phyloP scores from a whole-genome alignment of 352 stramenopile genomes.

The Phytopythium delawarense region DNA sequence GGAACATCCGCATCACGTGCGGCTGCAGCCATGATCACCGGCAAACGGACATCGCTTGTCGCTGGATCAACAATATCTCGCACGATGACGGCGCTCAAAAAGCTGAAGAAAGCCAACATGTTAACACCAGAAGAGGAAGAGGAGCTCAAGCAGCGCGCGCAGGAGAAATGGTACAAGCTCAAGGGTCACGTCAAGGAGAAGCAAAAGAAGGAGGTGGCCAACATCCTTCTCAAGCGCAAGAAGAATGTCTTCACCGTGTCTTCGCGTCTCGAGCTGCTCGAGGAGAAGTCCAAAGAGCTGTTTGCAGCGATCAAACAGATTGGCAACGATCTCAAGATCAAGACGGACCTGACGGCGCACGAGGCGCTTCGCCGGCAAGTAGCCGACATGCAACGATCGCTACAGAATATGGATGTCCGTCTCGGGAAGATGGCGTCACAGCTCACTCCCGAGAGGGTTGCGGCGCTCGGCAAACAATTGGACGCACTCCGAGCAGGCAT shows the following conservation, averaged over 20 bases:
- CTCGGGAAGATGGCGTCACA: constrained; percentile 23
- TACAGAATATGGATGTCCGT: constrained; percentile 43
- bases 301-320: constrained; percentile 66
- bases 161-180: constrained; percentile 68
- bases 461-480: constrained; percentile 36
- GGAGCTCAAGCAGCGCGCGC: constrained; percentile 55
- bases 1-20: too few relatives aligned
- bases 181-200: constrained; percentile 75
- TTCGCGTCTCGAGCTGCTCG: constrained; percentile 61
- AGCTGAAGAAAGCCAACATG: constrained; percentile 60
- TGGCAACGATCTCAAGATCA: constrained; percentile 49
- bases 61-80: constrained; percentile 38
- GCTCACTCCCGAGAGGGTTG: constrained; percentile 31
- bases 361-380: constrained; percentile 52
- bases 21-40: too few relatives aligned
- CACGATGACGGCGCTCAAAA: constrained; percentile 60
- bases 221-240: constrained; percentile 74
- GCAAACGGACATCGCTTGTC: background rate
- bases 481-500: constrained; percentile 25
- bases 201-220: constrained; percentile 69
- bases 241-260: constrained; percentile 80
- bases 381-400: constrained; percentile 41
- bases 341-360: constrained; percentile 32
- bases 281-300: constrained; percentile 68
- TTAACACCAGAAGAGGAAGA: constrained; percentile 52